Evolutionary conservation across 148 eudicot species (phyloP).

Genomic region (Rhododendron henanense): DNA sequence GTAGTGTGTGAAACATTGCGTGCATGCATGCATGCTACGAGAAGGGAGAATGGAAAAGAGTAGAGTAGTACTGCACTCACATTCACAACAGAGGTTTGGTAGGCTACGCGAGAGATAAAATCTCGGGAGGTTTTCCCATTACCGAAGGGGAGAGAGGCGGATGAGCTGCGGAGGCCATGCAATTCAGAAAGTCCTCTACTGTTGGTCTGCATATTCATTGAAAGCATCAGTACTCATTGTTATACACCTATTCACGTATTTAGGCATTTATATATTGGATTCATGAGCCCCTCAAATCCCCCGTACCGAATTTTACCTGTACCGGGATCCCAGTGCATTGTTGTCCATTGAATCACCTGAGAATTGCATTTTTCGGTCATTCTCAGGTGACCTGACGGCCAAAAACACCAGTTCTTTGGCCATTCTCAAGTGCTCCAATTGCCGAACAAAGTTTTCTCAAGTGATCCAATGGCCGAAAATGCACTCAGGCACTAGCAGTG

Average conservation of each 20-base stretch:
- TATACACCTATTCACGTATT: neutral
- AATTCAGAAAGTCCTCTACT: conserved; percentile 79
- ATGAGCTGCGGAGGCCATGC: conserved; percentile 57
- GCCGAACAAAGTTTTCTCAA: neutral
- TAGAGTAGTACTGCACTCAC: conserved; percentile 13
- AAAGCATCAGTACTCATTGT: neutral
- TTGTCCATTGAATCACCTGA: neutral
- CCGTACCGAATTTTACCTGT: neutral
- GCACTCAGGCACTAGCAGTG: neutral
- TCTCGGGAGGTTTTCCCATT: conserved; percentile 46
- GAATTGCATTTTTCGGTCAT: neutral
- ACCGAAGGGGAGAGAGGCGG: conserved; percentile 47
- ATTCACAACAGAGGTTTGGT: conserved; percentile 80
- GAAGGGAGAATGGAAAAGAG: neutral
- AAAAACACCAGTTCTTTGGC: neutral
- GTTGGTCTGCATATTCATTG: conserved; percentile 39
- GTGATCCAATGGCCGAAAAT: neutral
- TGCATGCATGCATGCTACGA: neutral
- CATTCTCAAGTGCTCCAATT: neutral
- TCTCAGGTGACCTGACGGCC: neutral
- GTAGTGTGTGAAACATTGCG: neutral
- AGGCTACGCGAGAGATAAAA: conserved; percentile 51
- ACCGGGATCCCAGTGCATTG: neutral
- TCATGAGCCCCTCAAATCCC: neutral
- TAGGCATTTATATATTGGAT: neutral